Base-by-base conservation (phyloP, 352 stramenopile species). In the Blastocystis sp. region DNA sequence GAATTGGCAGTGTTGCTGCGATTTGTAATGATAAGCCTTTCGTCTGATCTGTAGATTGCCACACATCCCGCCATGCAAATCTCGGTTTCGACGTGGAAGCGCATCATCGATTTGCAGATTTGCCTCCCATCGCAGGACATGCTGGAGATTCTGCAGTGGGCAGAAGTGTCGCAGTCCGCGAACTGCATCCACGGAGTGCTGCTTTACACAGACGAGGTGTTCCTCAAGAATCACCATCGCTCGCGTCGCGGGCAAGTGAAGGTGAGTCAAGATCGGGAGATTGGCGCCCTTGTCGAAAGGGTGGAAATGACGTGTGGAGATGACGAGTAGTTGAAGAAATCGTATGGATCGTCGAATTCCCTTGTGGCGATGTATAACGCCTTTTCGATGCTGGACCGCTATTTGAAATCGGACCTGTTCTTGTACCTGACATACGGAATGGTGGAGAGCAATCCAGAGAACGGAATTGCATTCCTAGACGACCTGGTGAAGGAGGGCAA, bases 371-470 rank as follows among this genome's bases (percentile, higher is more conserved):
- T 77, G 3, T 77, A 56, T 19, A 60, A 56, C 2, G 60, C 66
- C 4, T 53, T 77, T 2, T 19, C 14, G 3, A 60, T 77, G n/a
- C 4, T 41, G 7, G 66, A 77, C 19, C 66, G 60, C n/a, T 77
- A 60, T 43, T 9, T 77, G 21, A 53, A 77, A 77, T 77, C 66
- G n/a, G 66, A 77, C 52, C 38, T 53, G 19, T 56, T 77, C 14
- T n/a, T 77, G 52, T 77, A 77, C 34, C 17, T 77, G 66, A 60
- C 34, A 2, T 77, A 19, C n/a, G 66, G 66, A 53, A 17, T 77
- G 66, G 34, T 77, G 3, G 53, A 53, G 5, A 19, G 14, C 10
- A 77, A 77, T 77, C 66, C 66, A 40, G 45, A 53, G 23, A 41
- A 60, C 0, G 66, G 66, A 53, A 23, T 77, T 34, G 14, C 21